Conservation (phyloP, 2,329 filamentous ascomycete species). For the Xylariaceae sp. region DNA sequence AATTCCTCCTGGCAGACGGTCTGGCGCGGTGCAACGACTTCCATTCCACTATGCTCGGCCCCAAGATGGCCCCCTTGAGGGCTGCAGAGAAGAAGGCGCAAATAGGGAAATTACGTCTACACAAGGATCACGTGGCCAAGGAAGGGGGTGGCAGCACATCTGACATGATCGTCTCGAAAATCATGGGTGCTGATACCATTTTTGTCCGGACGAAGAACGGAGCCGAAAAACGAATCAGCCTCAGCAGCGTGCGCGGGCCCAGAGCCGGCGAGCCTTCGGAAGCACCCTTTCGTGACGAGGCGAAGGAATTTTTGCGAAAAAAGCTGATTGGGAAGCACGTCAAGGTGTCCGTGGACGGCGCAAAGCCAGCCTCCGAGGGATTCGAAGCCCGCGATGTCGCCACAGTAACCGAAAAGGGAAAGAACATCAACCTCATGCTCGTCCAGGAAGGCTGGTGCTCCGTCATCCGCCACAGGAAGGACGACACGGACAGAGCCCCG, state of each 20-base stretch:
- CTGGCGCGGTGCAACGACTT: slow-evolving; percentile 90
- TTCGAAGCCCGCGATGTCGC: slow-evolving; percentile 94
- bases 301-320: slow-evolving; percentile 93
- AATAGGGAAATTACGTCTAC: slow-evolving; percentile 66
- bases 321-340: slow-evolving; percentile 94
- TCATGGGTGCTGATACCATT: slow-evolving; percentile 84
- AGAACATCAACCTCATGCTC: slow-evolving; percentile 75
- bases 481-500: slow-evolving; percentile 86
- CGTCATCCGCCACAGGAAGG: slow-evolving; percentile 89
- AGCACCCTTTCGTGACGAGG: slow-evolving; percentile 81
- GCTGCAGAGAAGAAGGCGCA: slow-evolving; percentile 83
- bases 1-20: slow-evolving; percentile 81
- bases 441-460: slow-evolving; percentile 93
- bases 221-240: slow-evolving; percentile 77
- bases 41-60: slow-evolving; percentile 85
- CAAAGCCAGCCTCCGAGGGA: slow-evolving; percentile 79
- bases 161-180: slow-evolving; percentile 77
- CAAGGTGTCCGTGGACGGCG: slow-evolving; percentile 79
- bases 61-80: slow-evolving; percentile 78
- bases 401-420: slow-evolving; percentile 73
- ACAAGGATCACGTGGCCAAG: slow-evolving; percentile 73
- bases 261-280: slow-evolving; percentile 81
- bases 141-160: slow-evolving; percentile 53
- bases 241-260: slow-evolving; percentile 92
- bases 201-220: slow-evolving; percentile 80